phyloP scores from a whole-genome alignment of 306 rosid species.

The Inga laurina region DNA sequence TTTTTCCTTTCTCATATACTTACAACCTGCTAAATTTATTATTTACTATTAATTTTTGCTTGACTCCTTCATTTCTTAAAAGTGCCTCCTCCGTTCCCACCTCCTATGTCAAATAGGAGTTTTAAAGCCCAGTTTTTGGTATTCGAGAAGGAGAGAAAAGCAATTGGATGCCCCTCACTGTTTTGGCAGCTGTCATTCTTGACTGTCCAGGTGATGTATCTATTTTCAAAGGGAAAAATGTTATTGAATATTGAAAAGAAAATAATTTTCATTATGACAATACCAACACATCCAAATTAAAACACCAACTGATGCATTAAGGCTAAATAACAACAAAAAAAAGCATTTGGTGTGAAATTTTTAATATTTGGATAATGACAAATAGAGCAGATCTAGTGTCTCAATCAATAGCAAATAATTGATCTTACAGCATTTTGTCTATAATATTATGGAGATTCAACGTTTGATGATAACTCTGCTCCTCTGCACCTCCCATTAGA shows the following conservation, averaged over 20 bases:
- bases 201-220: conserved; percentile 67
- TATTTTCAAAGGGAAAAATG: conserved; percentile 28
- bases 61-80: conserved; percentile 60
- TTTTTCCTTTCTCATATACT: background rate
- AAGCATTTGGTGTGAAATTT: background rate
- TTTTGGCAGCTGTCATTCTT: conserved; percentile 60
- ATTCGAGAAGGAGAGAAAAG: conserved; percentile 70
- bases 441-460: background rate
- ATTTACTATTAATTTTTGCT: conserved; percentile 40
- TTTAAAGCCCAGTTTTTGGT: conserved; percentile 53
- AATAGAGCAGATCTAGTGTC: background rate
- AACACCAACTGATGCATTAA: background rate
- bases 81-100: conserved; percentile 97
- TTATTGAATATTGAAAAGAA: conserved; percentile 11
- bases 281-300: conserved; percentile 17
- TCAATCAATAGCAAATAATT: background rate
- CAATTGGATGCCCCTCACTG: conserved; percentile 78
- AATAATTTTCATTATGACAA: conserved; percentile 1
- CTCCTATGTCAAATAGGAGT: conserved; percentile 90
- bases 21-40: conserved; percentile 33
- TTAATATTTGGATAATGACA: conserved; percentile 1
- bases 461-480: conserved; percentile 1
- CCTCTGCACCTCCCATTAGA: background rate
- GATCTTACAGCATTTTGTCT: background rate
- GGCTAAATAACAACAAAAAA: background rate